Evolutionary conservation across 371 early-diverging fungal species (phyloP), one percentile per base, ranked within the genome.

Genomic region (Mucor racemosus): DNA sequence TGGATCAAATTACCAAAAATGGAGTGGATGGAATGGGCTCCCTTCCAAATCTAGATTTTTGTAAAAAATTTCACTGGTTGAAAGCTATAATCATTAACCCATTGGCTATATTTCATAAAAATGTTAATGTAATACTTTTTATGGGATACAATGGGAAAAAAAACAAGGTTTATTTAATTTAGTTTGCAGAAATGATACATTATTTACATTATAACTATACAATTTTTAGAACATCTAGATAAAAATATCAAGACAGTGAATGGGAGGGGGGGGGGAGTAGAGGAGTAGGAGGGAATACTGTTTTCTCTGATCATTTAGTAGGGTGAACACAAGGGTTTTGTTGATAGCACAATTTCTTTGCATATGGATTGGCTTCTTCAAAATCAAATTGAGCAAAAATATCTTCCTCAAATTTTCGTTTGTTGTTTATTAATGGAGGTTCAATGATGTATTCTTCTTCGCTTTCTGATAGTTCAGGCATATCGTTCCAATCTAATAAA

Each of bases 301-400:
- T 50, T 21, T 26, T 26, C 26, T 38, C 11, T 38, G 1, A 9
- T 38, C 11, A 2, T 11, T 38, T 38, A 50, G 21, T 26, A 26
- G 11, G 26, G 50, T 26, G 50, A 26, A 50, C 9, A 21, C 11
- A 50, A 19, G 38, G 38, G 38, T 38, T 38, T 50, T 50, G 50
- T 7, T 50, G 50, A 8, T 50, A 8, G 17, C 50, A 50, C 50
- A 50, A 1, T 54, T 62, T 62, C 36, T 38, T 62, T 6, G 36
- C n/a, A 38, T 38, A 36, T 53, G 19, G 41, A 15, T 62, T 54
- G 5, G 71, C 69, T 55, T 61, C 61, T 31, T 58, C 69, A 36
- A 75, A 69, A 35, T 75, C 76, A 46, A 69, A 63, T n/a, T 66
- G 53, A 53, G 65, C 68, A 50, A 75, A 68, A 1, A 68, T 44